Base-by-base conservation (phyloP, 225 moss, liverwort and hornwort genomes). In the Bryum argenteum region DNA sequence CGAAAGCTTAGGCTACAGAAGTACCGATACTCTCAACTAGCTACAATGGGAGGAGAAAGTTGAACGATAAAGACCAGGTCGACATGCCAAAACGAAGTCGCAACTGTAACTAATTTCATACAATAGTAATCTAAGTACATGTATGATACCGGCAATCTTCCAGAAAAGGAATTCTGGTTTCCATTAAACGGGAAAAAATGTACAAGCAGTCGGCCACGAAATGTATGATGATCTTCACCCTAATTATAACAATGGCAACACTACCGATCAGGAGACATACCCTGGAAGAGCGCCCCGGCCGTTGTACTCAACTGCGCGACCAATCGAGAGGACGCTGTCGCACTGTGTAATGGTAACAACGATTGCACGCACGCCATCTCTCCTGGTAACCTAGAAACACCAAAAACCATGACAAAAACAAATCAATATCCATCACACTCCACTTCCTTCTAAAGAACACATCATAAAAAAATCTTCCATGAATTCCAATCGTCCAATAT, bases 231-330 rank as follows among this genome's bases (percentile, higher is more conserved):
- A 61, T 57, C 11, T 18, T 38, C 16, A 52, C 54, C 42, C 54
- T 61, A 48, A 47, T 10, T n/a, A 43, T 11, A 66, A 48, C 67
- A 70, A 51, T 56, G 66, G 28, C 47, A 70, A 78, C 81, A 76
- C 87, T 87, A 87, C 87, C 87, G 88, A 82, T 91, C 93, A 89
- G 89, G 93, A 86, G 91, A 88, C 79, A 84, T 94, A 91, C 93
- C 95, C 91, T 95, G 91, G 78, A 95, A 88, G 64, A 91, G 87
- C 53, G 86, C 77, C 54, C 88, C 86, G 51, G 88, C 93, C 79
- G 82, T 93, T 33, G 91, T 83, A 77, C 93, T 90, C 81, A 95
- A 78, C 83, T 88, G 90, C 20, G 95, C 88, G 21, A 95, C 95
- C 69, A 95, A 77, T 48, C 91, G 84, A 47, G 91, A 85, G 26